Evolutionary conservation across 2,329 filamentous ascomycete genomes (phyloP), one percentile per base, ranked within the genome.

Genomic region (Aspergillus hiratsukae): DNA sequence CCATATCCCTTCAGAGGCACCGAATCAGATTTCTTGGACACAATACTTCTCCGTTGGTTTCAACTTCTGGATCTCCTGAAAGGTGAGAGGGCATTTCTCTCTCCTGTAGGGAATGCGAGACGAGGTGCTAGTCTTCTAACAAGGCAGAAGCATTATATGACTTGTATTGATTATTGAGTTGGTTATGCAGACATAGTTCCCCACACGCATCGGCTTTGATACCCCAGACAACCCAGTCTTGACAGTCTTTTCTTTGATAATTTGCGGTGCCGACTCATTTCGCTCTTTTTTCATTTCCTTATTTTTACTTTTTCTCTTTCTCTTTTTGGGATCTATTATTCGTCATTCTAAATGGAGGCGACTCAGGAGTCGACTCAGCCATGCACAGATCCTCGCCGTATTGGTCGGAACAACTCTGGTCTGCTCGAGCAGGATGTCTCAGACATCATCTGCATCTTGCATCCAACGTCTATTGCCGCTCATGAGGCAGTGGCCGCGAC

Each of bases 361-460:
- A 85, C 83, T 9, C 83, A 85, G 61, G 80, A 78, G 58, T 86
- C 87, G 55, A 96, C 91, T 17, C 91, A 96, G 71, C 86, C 85
- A 69, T 85, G 89, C 66, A 78, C 91, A 62, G 91, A 97, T 71
- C 90, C 91, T 43, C 85, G 91, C 60, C 86, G 91, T 54, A 72
- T 89, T 59, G 91, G 91, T 55, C 82, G 87, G 70, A 88, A 90
- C 73, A 89, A 90, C 70, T 94, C 90, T 43, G 90, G 90, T 55
- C 86, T 97, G 59, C 87, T 83, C 53, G 87, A 92, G 64, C 83
- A 89, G 62, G 92, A 96, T 71, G 83, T 94, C 51, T 84, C 90
- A 59, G 92, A 97, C 74, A 90, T 97, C 64, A 84, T 96, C 62
- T 95, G 91, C 75, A 86, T 97, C 56, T 82, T 97, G 28, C 87